Percentiles rank a stretch among this genome's conserved stretches.
These are phyloP conservation scores for Didymella glomerata DNA, from an alignment of 2,329 filamentous ascomycete species.

Conservation along the genomic window DNA sequence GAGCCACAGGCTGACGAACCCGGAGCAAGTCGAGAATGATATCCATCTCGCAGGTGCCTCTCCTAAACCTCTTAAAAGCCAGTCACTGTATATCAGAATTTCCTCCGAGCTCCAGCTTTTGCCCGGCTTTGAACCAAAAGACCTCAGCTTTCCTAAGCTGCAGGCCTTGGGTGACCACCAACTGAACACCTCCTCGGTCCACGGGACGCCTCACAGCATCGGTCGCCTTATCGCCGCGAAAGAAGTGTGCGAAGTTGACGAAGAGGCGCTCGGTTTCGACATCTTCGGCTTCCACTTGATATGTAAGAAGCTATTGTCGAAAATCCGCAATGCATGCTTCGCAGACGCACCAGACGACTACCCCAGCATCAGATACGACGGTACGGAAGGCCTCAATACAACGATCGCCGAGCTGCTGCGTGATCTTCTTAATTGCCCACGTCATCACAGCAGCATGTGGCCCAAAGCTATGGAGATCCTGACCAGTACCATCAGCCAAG, in stretches of 20 bases:
- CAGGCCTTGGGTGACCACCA: not conserved
- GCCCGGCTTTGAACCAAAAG: not conserved
- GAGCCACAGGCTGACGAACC: not conserved
- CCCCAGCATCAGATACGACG: slow-evolving; percentile 5
- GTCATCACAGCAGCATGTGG: slow-evolving; percentile 10
- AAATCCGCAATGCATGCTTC: slow-evolving; percentile 17
- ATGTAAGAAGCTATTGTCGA: slow-evolving; percentile 12
- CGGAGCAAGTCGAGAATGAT: not conserved
- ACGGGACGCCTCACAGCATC: slow-evolving; percentile 2
- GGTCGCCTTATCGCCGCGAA: slow-evolving; percentile 17
- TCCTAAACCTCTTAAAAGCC: slow-evolving; percentile 4
- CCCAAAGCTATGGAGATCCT: slow-evolving; percentile 7
- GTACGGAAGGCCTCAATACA: slow-evolving; percentile 3
- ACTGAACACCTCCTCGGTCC: not conserved
- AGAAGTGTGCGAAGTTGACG: slow-evolving; percentile 16
- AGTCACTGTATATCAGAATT: not conserved
- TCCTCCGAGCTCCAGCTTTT: not conserved
- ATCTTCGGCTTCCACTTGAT: slow-evolving; percentile 8
- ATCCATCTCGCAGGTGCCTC: not conserved
- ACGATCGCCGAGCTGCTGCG: slow-evolving; percentile 13
- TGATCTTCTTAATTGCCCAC: slow-evolving; percentile 1
- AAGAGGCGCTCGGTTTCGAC: slow-evolving; percentile 20
- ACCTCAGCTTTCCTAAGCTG: not conserved
- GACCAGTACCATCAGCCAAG: not conserved
- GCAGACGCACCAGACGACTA: slow-evolving; percentile 20